phyloP scores from a whole-genome alignment of 2,329 filamentous ascomycete species.

The Colletotrichum cuscutae region DNA sequence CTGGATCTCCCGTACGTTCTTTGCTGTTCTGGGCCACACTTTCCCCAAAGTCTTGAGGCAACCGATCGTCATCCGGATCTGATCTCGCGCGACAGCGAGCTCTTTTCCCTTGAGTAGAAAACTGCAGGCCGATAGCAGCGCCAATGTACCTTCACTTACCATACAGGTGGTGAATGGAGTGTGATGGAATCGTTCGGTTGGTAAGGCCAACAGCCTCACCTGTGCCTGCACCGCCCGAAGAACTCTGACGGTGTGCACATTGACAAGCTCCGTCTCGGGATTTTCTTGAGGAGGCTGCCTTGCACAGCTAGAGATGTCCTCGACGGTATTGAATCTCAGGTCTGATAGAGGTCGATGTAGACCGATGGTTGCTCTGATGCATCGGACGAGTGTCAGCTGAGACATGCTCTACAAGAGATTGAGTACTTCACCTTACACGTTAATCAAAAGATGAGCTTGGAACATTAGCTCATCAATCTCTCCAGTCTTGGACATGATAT shows the following conservation, averaged over 20 bases:
- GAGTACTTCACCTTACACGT: conserved; percentile 37
- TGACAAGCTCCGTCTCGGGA: conserved; percentile 39
- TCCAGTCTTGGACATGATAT: conserved; percentile 44
- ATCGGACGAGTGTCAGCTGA: not conserved
- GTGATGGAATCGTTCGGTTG: conserved; percentile 46
- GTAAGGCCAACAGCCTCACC: conserved; percentile 50
- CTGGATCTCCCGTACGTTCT: conserved; percentile 51
- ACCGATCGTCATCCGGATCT: conserved; percentile 54
- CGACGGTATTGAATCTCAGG: conserved; percentile 49
- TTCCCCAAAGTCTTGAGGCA: conserved; percentile 49
- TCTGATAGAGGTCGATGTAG: conserved; percentile 52
- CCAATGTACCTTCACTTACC: conserved; percentile 49
- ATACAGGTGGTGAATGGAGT: conserved; percentile 54
- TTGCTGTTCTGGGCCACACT: conserved; percentile 49
- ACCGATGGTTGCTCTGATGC: conserved; percentile 44
- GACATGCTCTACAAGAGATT: not conserved
- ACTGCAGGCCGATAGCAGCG: conserved; percentile 49
- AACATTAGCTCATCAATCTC: conserved; percentile 45
- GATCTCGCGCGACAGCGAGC: conserved; percentile 49
- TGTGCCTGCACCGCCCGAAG: conserved; percentile 50
- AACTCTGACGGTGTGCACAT: conserved; percentile 52
- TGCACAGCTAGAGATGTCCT: conserved; percentile 51
- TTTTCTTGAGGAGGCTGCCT: conserved; percentile 35
- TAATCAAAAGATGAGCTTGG: conserved; percentile 40
- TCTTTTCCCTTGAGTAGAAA: conserved; percentile 45